These are phyloP conservation scores for Myriosclerotinia duriaeana DNA, from an alignment of 2,329 filamentous ascomycete genomes.

Conservation along the genomic window DNA sequence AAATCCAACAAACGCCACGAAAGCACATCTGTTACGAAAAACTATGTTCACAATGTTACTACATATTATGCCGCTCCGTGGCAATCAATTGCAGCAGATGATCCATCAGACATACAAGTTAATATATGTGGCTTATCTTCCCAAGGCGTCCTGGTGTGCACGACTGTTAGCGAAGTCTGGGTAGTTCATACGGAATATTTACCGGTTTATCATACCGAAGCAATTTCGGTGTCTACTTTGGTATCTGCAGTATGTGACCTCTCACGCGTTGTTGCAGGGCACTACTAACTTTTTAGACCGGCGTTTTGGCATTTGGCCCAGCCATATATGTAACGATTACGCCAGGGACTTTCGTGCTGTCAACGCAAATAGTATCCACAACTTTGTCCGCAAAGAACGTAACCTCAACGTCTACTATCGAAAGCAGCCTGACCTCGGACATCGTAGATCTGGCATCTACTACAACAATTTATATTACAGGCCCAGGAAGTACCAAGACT, in stretches of 20 bases:
- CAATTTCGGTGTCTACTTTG: slow-evolving; percentile 29
- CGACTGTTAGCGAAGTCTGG: slow-evolving; percentile 33
- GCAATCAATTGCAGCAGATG: slow-evolving; percentile 33
- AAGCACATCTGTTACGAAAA: slow-evolving; percentile 11
- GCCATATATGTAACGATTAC: slow-evolving; percentile 26
- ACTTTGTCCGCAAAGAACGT: background rate
- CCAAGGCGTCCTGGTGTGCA: slow-evolving; percentile 23
- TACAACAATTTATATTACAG: slow-evolving; percentile 12
- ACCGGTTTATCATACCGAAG: slow-evolving; percentile 29
- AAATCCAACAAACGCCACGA: slow-evolving; percentile 7
- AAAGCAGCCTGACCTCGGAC: background rate
- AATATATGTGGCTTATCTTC: slow-evolving; percentile 28
- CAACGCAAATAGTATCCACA: slow-evolving; percentile 25
- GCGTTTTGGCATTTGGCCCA: slow-evolving; percentile 29
- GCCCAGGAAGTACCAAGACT: background rate
- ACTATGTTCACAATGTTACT: slow-evolving; percentile 32
- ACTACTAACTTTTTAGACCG: slow-evolving; percentile 19
- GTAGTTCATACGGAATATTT: slow-evolving; percentile 28
- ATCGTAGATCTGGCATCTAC: background rate
- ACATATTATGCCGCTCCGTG: slow-evolving; percentile 36
- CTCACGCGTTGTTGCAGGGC: background rate
- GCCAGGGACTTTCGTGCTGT: slow-evolving; percentile 27
- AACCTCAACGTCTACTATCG: slow-evolving; percentile 14
- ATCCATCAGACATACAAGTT: slow-evolving; percentile 30
- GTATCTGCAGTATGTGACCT: slow-evolving; percentile 27